Evolutionary conservation across 805 yeast genomes (phyloP), one percentile per base, ranked within the genome.

Genomic region (Zygoascus biomembranicola): DNA sequence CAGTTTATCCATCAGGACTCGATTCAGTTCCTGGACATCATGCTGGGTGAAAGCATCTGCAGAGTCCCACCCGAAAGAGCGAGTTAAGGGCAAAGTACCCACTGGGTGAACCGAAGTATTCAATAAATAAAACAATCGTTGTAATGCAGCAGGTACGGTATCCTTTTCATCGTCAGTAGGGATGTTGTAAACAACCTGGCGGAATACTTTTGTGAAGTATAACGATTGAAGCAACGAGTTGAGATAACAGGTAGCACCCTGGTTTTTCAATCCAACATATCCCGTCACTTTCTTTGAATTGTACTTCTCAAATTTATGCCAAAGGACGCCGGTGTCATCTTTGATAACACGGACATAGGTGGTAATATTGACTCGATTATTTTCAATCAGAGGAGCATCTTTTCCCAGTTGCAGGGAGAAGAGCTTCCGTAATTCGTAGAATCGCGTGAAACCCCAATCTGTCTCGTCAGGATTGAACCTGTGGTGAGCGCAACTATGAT

Each of bases 231-330:
- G 70, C 55, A 94, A 75, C 0, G 98, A 92, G 67, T 94, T 94
- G 65, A 94, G 78, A 69, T 94, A 94, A 68, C 99, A 94, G 0
- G 99, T 94, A 1, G 99, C 99, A 58, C 99, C 99, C 72, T 94
- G 99, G 65, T 94, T 94, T 59, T 81, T 84, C 57, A 94, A 79
- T 1, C 99, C 99, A 8, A 90, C 96, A 66, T 77, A 90, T 0
- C 98, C 97, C 0, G 98, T 88, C 51, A 74, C 81, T 61, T 82
- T 79, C 66, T 90, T 89, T 1, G 97, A 90, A 68, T 94, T 89
- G 69, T 72, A 72, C 63, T 87, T 85, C 43, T 76, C 57, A 61
- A 90, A 89, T 65, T 85, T 86, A 65, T 89, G 95, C 96, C 97
- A 94, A 56, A 94, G 73, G 0, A 90, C 95, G 2, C 97, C 97